Evolutionary conservation across 225 moss, liverwort and hornwort species (phyloP).

Genomic region (Pseudoscleropodium purum): DNA sequence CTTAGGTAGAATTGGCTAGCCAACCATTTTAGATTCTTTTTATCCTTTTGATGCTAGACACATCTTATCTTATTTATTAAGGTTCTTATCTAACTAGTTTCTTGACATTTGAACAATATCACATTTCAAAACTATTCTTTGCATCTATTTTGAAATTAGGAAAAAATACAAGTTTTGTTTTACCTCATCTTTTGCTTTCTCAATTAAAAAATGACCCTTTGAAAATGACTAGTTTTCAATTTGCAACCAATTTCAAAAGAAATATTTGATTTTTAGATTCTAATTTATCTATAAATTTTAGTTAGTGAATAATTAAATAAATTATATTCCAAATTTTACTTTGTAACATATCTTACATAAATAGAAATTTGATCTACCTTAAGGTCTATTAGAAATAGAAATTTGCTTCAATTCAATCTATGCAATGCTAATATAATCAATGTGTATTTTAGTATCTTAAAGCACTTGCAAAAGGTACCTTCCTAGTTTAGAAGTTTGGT

Average conservation of each 20-base stretch:
- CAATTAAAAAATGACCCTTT: not conserved
- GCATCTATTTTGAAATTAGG: not conserved
- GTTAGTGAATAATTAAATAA: not conserved
- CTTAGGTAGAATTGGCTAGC: not conserved
- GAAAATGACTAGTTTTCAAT: not conserved
- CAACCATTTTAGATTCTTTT: not conserved
- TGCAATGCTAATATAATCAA: not conserved
- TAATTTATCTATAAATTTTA: too few relatives aligned
- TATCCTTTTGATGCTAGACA: rapidly evolving
- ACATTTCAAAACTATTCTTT: not conserved
- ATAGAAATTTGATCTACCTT: not conserved
- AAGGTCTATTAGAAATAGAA: not conserved
- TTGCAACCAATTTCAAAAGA: not conserved
- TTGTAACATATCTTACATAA: too few relatives aligned
- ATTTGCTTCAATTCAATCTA: not conserved
- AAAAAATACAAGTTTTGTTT: not conserved
- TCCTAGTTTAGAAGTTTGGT: rapidly evolving
- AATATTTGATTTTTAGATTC: not conserved
- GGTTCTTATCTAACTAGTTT: too few relatives aligned
- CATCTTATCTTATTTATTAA: not conserved
- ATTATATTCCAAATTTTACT: not conserved
- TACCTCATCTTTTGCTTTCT: not conserved
- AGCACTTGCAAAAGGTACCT: too few relatives aligned
- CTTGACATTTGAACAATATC: not conserved
- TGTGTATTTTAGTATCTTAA: not conserved